Percentiles rank a stretch among this genome's conserved stretches.
These are phyloP conservation scores for Euphorbia celastroides DNA, from an alignment of 441 rosid species.

Conservation along the genomic window DNA sequence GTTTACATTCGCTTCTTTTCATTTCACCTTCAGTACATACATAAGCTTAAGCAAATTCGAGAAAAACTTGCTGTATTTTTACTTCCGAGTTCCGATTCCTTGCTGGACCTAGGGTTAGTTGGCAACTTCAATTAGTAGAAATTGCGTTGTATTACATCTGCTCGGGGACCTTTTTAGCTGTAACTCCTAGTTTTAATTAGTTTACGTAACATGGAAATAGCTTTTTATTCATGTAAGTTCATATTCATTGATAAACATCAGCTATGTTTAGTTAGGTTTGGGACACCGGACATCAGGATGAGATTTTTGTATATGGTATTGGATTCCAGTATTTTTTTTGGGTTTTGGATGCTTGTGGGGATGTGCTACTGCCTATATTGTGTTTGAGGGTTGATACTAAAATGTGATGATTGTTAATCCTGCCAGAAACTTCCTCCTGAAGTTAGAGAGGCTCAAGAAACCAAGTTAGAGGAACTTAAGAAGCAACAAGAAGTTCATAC, in stretches of 20 bases:
- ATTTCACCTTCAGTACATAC: too few species aligned
- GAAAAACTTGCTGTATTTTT: too few species aligned
- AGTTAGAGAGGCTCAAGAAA: conserved; percentile 63
- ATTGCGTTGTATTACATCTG: neutral
- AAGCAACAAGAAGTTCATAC: conserved; percentile 81
- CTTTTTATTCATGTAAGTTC: neutral
- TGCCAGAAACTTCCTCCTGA: conserved; percentile 63
- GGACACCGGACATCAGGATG: neutral
- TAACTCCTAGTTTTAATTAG: too few species aligned
- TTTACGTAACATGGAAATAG: neutral
- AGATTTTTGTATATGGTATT: neutral
- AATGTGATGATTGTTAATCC: neutral
- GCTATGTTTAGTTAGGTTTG: neutral
- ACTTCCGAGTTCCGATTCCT: too few species aligned
- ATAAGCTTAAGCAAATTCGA: too few species aligned
- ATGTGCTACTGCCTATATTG: neutral
- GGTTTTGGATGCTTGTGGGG: neutral
- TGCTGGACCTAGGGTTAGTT: too few species aligned
- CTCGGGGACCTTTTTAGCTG: neutral
- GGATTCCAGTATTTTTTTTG: neutral
- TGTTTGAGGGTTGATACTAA: conserved; percentile 2
- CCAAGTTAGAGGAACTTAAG: conserved; percentile 68
- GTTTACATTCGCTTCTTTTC: too few species aligned
- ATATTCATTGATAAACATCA: neutral
- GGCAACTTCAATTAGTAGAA: too few species aligned